A percentile compares a stretch with the other conserved stretches of the same genome.
Conservation (phyloP, 805 yeast species). For the Metschnikowia koreensis region DNA sequence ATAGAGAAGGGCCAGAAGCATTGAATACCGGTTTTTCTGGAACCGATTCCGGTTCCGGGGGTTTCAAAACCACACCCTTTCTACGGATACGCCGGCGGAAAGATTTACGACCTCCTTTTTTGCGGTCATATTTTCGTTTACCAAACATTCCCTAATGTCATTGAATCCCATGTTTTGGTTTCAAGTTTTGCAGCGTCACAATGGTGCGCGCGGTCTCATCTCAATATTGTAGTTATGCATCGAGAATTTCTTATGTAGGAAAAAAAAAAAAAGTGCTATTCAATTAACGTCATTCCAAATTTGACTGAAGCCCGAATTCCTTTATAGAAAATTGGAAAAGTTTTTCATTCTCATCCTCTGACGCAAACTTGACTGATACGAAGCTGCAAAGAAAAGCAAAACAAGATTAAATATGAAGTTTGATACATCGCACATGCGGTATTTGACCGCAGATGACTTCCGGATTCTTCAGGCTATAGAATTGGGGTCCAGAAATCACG, state of each 20-base stretch:
- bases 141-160: conserved; percentile 11
- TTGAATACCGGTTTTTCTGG: conserved; percentile 13
- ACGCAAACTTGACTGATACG: too few relatives aligned
- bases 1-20: conserved; percentile 17
- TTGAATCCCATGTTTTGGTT: neutral
- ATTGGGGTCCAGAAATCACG: conserved; percentile 88
- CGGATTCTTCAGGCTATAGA: conserved; percentile 86
- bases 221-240: neutral
- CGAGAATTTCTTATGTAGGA: neutral
- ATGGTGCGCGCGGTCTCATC: conserved; percentile 2
- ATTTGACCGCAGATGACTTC: conserved; percentile 87
- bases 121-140: conserved; percentile 13
- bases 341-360: too few relatives aligned
- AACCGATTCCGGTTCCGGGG: conserved; percentile 1
- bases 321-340: too few relatives aligned
- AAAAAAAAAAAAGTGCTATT: neutral
- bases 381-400: neutral
- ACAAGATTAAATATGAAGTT: conserved; percentile 65
- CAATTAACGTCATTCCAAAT: neutral
- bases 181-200: neutral
- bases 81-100: conserved; percentile 10
- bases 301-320: neutral
- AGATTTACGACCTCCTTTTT: conserved; percentile 5
- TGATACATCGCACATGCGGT: conserved; percentile 91
- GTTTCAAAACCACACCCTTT: conserved; percentile 7